A percentile compares a stretch with the other conserved stretches of the same genome.
phyloP scores from a whole-genome alignment of 1,284 basidiomycete species.

The Malassezia vespertilionis region DNA sequence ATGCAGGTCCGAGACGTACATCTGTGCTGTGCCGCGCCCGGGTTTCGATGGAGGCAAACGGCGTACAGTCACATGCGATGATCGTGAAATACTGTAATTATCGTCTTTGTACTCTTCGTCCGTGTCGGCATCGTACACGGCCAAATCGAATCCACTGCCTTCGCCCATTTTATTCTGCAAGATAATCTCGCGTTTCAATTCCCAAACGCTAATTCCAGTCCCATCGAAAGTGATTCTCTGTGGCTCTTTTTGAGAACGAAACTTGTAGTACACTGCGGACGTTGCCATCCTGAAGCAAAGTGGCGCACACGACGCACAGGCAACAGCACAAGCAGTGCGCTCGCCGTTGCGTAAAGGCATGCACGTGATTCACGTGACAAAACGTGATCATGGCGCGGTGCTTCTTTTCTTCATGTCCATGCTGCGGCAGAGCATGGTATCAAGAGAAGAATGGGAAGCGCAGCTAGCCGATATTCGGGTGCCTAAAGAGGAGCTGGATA shows the following conservation, averaged over 20 bases:
- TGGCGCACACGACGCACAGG: background rate
- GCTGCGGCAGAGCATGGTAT: background rate
- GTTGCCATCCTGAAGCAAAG: conserved; percentile 38
- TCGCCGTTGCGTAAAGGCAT: background rate
- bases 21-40: conserved; percentile 81
- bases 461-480: conserved; percentile 50
- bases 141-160: conserved; percentile 91
- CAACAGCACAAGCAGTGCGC: background rate
- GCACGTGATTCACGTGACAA: conserved; percentile 8
- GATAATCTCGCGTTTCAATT: conserved; percentile 97
- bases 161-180: conserved; percentile 88
- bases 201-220: conserved; percentile 95
- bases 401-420: background rate
- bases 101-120: conserved; percentile 75
- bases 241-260: conserved; percentile 88
- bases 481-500: conserved; percentile 65
- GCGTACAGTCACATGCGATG: conserved; percentile 83
- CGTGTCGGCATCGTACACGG: conserved; percentile 54
- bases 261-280: conserved; percentile 82
- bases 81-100: conserved; percentile 76
- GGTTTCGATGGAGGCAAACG: conserved; percentile 71
- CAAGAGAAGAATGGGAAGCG: conserved; percentile 49
- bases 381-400: background rate
- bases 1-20: conserved; percentile 59
- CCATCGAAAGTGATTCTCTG: conserved; percentile 93